Percentiles rank a stretch among this genome's conserved stretches.
These are phyloP conservation scores for Osmanthus fragrans DNA, from an alignment of 257 asterid genomes.

Conservation along the genomic window DNA sequence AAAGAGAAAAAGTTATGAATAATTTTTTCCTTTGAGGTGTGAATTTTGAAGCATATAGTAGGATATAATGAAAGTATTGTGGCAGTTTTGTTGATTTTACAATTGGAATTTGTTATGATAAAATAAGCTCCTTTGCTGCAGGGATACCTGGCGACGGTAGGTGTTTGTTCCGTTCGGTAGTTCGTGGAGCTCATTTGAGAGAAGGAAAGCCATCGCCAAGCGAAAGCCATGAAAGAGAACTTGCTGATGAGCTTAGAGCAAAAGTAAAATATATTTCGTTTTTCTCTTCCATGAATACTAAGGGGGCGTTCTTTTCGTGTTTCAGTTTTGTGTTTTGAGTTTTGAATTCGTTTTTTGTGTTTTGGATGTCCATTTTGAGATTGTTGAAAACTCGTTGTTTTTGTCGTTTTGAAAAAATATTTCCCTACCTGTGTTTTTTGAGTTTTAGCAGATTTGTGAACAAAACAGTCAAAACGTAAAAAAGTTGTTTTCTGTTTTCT, in stretches of 20 bases:
- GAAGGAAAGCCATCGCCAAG: conserved; percentile 61
- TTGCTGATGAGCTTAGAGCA: conserved; percentile 75
- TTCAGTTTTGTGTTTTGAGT: no score
- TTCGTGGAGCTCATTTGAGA: conserved; percentile 64
- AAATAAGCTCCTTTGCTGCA: conserved; percentile 26
- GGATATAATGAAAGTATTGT: not conserved
- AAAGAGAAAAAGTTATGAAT: not conserved
- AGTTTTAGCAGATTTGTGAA: no score
- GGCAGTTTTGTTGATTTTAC: not conserved
- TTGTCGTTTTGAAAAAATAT: no score
- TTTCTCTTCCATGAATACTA: conserved; percentile 4
- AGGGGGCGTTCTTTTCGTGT: no score
- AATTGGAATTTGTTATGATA: not conserved
- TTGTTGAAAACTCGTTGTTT: no score
- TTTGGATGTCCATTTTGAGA: no score
- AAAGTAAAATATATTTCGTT: conserved; percentile 31
- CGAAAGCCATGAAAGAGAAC: conserved; percentile 55
- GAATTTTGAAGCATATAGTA: not conserved
- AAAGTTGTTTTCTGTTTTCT: no score
- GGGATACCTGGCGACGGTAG: conserved; percentile 84
- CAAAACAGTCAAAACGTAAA: no score
- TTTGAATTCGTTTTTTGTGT: no score
- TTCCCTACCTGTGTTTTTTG: no score
- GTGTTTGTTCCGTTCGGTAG: conserved; percentile 75
- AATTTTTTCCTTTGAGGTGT: not conserved